A percentile compares a stretch with the other conserved stretches of the same genome.
These are phyloP conservation scores for Papiliotrema terrestris DNA, from an alignment of 1,284 basidiomycete genomes.

Conservation along the genomic window DNA sequence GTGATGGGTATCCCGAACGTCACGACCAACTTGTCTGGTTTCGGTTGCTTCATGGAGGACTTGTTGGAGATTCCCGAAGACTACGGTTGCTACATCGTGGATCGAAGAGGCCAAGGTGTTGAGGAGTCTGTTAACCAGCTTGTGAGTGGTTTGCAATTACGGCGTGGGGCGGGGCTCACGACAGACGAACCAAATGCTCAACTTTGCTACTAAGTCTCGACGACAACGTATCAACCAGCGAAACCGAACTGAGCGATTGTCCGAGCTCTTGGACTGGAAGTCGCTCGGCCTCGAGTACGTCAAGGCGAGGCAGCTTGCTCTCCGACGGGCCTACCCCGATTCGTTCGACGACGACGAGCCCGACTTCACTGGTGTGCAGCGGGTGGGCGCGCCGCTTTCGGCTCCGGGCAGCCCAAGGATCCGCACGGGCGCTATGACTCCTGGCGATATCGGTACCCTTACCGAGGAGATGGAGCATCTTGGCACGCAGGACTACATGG, in stretches of 20 bases:
- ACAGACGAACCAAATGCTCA: constrained; percentile 62
- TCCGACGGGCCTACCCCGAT: constrained; percentile 92
- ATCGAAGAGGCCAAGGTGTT: constrained; percentile 81
- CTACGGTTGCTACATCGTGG: constrained; percentile 89
- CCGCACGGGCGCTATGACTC: constrained; percentile 72
- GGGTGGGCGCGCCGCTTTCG: constrained; percentile 63
- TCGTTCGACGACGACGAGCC: constrained; percentile 71
- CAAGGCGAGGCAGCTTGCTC: constrained; percentile 87
- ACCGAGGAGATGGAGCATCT: constrained; percentile 92
- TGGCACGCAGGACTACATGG: constrained; percentile 82
- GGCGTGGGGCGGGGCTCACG: constrained; percentile 25
- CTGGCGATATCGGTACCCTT: constrained; percentile 80
- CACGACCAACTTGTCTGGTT: constrained; percentile 95
- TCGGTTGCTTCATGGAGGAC: constrained; percentile 98
- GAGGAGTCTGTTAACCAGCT: constrained; percentile 81
- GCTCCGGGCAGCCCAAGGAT: constrained; percentile 84
- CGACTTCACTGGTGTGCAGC: constrained; percentile 63
- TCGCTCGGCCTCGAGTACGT: constrained; percentile 94
- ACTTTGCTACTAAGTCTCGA: constrained; percentile 82
- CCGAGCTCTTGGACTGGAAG: constrained; percentile 96
- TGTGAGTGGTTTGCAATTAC: constrained; percentile 14
- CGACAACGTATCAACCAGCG: constrained; percentile 97
- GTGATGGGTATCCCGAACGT: constrained; percentile 95
- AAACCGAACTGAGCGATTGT: constrained; percentile 90
- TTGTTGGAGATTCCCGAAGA: constrained; percentile 81